phyloP scores from a whole-genome alignment of 306 rosid species.

The Astragalus membranaceus region DNA sequence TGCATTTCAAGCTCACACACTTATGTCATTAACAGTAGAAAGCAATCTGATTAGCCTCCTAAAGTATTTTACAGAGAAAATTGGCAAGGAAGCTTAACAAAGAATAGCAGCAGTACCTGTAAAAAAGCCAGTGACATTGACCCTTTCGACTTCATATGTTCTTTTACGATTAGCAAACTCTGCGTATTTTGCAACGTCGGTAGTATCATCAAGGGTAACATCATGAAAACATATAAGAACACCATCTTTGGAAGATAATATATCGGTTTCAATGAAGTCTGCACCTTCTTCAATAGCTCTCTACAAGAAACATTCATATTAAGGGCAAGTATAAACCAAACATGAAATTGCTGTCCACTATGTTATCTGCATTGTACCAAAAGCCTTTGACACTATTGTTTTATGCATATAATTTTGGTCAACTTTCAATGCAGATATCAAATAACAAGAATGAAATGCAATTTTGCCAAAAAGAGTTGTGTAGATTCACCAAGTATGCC shows the following conservation, averaged over 20 bases:
- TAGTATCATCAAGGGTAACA: conserved; percentile 62
- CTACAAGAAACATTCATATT: conserved; percentile 39
- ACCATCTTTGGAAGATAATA: conserved; percentile 85
- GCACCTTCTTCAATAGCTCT: conserved; percentile 95
- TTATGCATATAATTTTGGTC: not conserved
- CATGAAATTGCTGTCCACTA: not conserved
- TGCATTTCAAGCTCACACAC: not conserved
- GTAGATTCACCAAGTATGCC: conserved; percentile 57
- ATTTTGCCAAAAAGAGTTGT: conserved; percentile 1
- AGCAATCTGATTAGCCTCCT: not conserved
- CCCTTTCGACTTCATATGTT: conserved; percentile 77
- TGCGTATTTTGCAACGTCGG: conserved; percentile 51
- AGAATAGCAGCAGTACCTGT: conserved; percentile 38
- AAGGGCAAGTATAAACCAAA: not conserved
- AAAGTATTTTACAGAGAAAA: not conserved
- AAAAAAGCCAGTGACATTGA: conserved; percentile 65
- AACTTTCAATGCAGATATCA: not conserved
- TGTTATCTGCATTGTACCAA: not conserved
- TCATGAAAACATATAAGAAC: conserved; percentile 83
- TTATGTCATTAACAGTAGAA: not conserved
- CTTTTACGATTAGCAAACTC: conserved; percentile 73
- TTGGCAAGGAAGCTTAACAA: not conserved
- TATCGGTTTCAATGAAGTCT: conserved; percentile 93
- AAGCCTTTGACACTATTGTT: not conserved
- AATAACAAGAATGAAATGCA: not conserved